These are phyloP conservation scores for Fraxinus latifolia DNA, from an alignment of 305 asterid species.

Conservation along the genomic window DNA sequence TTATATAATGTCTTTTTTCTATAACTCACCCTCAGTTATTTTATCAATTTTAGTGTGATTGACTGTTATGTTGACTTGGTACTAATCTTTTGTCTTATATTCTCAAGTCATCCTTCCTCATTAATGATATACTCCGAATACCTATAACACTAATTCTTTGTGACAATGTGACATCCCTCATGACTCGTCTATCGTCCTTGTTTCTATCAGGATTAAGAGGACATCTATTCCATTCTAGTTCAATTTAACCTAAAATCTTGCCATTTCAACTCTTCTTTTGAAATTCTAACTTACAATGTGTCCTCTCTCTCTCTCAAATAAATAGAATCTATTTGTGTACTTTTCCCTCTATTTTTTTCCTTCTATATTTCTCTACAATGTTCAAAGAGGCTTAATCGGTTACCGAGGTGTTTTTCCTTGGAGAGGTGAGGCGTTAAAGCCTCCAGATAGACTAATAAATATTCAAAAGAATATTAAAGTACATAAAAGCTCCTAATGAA, in stretches of 20 bases:
- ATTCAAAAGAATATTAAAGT: background rate
- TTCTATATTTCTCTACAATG: background rate
- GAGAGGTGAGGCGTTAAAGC: background rate
- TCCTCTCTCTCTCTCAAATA: background rate
- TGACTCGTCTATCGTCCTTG: background rate
- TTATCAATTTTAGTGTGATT: background rate
- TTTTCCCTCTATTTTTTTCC: background rate
- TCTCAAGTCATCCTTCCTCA: background rate
- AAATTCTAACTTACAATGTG: background rate
- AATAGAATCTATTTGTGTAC: background rate
- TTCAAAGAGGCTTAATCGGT: background rate
- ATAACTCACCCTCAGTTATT: background rate
- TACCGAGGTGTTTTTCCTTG: background rate
- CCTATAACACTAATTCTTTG: background rate
- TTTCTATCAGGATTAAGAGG: background rate
- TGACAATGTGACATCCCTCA: background rate
- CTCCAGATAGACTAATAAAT: background rate
- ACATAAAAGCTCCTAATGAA: background rate
- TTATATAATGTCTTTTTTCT: background rate
- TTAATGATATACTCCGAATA: background rate
- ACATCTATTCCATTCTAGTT: background rate
- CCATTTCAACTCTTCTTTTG: background rate
- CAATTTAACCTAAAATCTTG: background rate
- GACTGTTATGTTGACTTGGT: background rate
- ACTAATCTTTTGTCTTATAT: background rate